Evolutionary conservation across 352 stramenopile species (phyloP).

Genomic region (Globisporangium echinulatum): DNA sequence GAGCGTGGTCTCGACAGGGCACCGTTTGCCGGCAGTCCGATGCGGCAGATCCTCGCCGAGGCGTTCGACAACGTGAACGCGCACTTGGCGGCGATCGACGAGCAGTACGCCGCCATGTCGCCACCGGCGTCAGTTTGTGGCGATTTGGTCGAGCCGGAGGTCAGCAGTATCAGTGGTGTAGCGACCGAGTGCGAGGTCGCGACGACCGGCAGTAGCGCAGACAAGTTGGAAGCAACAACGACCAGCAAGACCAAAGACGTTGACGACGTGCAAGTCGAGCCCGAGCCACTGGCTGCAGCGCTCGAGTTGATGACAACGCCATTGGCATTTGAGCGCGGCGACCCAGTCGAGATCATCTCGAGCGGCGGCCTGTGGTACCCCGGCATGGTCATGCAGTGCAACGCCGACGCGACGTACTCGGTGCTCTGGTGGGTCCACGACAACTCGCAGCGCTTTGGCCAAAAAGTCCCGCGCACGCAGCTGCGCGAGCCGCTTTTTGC

Average conservation of each 20-base stretch:
- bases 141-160: slow-evolving; percentile 3
- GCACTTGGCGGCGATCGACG: slow-evolving; percentile 42
- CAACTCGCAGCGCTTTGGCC: slow-evolving; percentile 69
- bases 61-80: slow-evolving; percentile 50
- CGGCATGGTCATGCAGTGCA: slow-evolving; percentile 56
- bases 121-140: slow-evolving; percentile 21
- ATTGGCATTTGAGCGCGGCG: slow-evolving; percentile 52
- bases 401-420: slow-evolving; percentile 54
- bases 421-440: slow-evolving; percentile 78
- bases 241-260: slow-evolving; percentile 1
- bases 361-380: slow-evolving; percentile 47
- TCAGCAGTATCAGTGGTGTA: background rate
- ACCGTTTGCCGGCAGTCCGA: slow-evolving; percentile 47
- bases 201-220: background rate
- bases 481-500: slow-evolving; percentile 33
- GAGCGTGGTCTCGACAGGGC: slow-evolving; percentile 38
- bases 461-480: slow-evolving; percentile 38
- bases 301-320: background rate
- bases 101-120: slow-evolving; percentile 53
- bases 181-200: background rate
- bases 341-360: slow-evolving; percentile 58
- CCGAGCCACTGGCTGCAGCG: background rate
- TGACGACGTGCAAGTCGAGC: background rate
- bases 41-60: slow-evolving; percentile 67
- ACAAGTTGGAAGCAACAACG: background rate